Base-by-base conservation (phyloP, 2,329 filamentous ascomycete genomes). In the Stachybotrys elegans region DNA sequence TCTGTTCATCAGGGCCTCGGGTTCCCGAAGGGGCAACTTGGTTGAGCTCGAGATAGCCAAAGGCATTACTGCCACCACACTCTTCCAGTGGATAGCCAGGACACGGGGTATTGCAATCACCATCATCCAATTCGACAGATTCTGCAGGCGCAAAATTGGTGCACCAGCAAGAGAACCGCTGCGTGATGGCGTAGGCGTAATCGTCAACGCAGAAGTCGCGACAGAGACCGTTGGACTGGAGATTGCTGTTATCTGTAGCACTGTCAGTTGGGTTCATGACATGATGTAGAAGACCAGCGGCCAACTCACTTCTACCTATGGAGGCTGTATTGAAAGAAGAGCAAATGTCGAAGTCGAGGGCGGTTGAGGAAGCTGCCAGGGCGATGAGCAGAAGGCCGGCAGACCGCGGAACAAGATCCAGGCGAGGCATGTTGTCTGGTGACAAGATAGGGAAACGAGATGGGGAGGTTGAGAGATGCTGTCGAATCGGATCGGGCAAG, bases 181-280 rank as follows among this genome's bases (percentile, higher is more conserved):
- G 76, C 2, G 90, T 68, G 39, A 92, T 70, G 51, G 84, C 85
- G 49, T 83, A 87, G 31, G 86, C 84, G 51, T 73, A 86, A 14
- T 70, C 53, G 17, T 58, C 56, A 21, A 63, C 54, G 64, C 87
- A 92, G 40, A 73, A 73, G 40, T 77, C 67, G 40, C 71, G 66
- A 59, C 87, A 92, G 12, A 81, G 73, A 22, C 86, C 86, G 53
- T 88, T 81, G 17, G 84, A 86, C 60, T 89, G 84, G 48, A 65
- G 84, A 51, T 73, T 75, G 48, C 71, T 76, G 23, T 60, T 57
- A 50, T 79, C 79, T 83, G 47, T 32, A 29, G 4, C 32, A 13
- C 19, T 39, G 12, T 39, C 7, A 20, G 8, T 38, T 43, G 25
- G 12, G 16, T 6, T 25, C 2, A 8, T 13, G 16, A 19, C 7